Evolutionary conservation across 306 rosid genomes (phyloP).

Genomic region (Cercis canadensis): DNA sequence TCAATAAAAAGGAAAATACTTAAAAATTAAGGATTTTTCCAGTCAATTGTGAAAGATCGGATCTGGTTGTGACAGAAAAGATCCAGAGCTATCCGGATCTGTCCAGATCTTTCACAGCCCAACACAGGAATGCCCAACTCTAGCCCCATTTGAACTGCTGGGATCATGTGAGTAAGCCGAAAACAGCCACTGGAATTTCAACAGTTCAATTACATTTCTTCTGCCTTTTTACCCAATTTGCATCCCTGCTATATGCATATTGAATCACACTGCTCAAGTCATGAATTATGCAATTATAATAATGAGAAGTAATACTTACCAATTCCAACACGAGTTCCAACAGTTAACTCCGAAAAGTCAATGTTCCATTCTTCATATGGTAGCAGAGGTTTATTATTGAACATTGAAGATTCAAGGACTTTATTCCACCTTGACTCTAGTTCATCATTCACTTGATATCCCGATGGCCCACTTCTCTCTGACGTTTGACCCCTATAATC

Average conservation of each 20-base stretch:
- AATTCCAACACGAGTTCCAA: slow-evolving; percentile 96
- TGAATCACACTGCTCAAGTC: background rate
- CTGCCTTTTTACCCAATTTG: slow-evolving; percentile 5
- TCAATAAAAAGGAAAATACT: too few relatives aligned
- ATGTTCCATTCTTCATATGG: slow-evolving; percentile 93
- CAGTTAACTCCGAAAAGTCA: slow-evolving; percentile 87
- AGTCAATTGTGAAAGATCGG: slow-evolving; percentile 21
- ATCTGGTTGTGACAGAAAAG: too few relatives aligned
- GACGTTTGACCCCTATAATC: slow-evolving; percentile 74
- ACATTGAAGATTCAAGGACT: slow-evolving; percentile 80
- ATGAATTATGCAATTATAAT: slow-evolving; percentile 7
- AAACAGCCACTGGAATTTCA: slow-evolving; percentile 5
- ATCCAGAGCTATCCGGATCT: too few relatives aligned
- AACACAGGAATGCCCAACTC: slow-evolving; percentile 27
- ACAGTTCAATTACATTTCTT: slow-evolving; percentile 26
- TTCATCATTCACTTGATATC: slow-evolving; percentile 59
- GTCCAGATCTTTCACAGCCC: slow-evolving; percentile 21
- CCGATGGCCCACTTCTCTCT: slow-evolving; percentile 63
- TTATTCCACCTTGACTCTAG: slow-evolving; percentile 78
- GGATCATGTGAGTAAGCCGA: slow-evolving; percentile 8
- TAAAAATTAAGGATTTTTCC: slow-evolving; percentile 22
- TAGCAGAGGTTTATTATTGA: slow-evolving; percentile 73
- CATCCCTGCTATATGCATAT: slow-evolving; percentile 8
- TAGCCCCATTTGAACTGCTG: slow-evolving; percentile 13
- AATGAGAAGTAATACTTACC: slow-evolving; percentile 57